Base-by-base conservation (phyloP, 1,284 basidiomycete species). In the Ustilago curta region DNA sequence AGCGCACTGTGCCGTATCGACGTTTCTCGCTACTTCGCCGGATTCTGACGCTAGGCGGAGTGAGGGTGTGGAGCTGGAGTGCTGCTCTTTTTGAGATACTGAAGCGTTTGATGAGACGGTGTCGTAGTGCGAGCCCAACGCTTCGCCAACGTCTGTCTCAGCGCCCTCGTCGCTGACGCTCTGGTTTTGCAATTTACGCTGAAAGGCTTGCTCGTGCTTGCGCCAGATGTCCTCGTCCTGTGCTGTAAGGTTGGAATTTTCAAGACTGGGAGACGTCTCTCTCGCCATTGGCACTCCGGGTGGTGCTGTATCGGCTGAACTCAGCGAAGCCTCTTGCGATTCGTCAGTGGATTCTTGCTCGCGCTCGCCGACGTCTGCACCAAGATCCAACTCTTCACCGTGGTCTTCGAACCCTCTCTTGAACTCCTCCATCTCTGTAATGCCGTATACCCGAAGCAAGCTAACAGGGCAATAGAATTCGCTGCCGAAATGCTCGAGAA, bases 391-490 rank as follows among this genome's bases (percentile, higher is more conserved):
- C 68, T 85, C 85, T 42, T 70, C 73, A 48, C 83, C 79, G 29
- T 90, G 89, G 67, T 94, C 93, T 90, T 93, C 92, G 78, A 96
- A 93, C 19, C 76, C 78, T n/a, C 59, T 60, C 37, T 78, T 71
- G 89, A 92, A 97, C 77, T 96, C 91, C 77, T 99, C 96, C 78
- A 98, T 91, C 86, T 98, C 95, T 12, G 95, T 98, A 72, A 97
- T 90, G 3, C 97, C 96, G 77, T 95, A 98, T 1, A 97, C 94
- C 32, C 95, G 91, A 29, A 99, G 88, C 1, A 98, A 89, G 1
- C 93, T 95, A 21, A 99, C 88, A 0, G 96, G 96, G 81, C 96
- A 99, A 84, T 96, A 99, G 86, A 92, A 98, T 85, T 99, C 97
- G 79, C 90, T 92, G 19, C 95, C 94, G 79, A 97, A 99, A 83